These are phyloP conservation scores for Fragaria iinumae DNA, from an alignment of 306 rosid species.

Conservation along the genomic window DNA sequence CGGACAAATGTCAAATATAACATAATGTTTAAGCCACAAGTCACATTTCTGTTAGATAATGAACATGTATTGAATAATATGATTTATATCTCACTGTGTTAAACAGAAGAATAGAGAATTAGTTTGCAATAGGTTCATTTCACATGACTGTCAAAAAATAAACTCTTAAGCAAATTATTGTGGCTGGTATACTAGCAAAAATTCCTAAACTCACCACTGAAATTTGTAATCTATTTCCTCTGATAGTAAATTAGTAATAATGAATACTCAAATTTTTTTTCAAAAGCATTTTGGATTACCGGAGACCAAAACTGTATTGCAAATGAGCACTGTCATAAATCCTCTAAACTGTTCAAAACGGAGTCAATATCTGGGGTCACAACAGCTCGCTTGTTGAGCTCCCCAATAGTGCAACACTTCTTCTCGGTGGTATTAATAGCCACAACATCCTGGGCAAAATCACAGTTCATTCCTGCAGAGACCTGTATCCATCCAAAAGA, in stretches of 20 bases:
- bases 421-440: constrained; percentile 61
- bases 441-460: constrained; percentile 61
- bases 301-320: constrained; percentile 19
- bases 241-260: not conserved
- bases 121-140: constrained; percentile 6
- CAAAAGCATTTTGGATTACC: not conserved
- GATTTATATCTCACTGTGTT: not conserved
- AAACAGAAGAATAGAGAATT: not conserved
- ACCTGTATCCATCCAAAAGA: constrained; percentile 50
- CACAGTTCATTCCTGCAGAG: constrained; percentile 66
- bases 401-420: constrained; percentile 56
- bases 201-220: not conserved
- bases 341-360: constrained; percentile 37
- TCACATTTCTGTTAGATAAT: not conserved
- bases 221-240: constrained; percentile 15
- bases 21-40: not conserved
- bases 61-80: not conserved
- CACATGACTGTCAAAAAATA: not conserved
- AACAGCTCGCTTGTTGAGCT: constrained; percentile 58
- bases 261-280: not conserved
- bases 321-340: constrained; percentile 37
- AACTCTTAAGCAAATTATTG: not conserved
- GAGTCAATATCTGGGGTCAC: constrained; percentile 65
- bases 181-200: not conserved
- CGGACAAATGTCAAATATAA: not conserved